Base-by-base conservation (phyloP, 371 early-diverging fungal species). In the Mucor ambiguus region DNA sequence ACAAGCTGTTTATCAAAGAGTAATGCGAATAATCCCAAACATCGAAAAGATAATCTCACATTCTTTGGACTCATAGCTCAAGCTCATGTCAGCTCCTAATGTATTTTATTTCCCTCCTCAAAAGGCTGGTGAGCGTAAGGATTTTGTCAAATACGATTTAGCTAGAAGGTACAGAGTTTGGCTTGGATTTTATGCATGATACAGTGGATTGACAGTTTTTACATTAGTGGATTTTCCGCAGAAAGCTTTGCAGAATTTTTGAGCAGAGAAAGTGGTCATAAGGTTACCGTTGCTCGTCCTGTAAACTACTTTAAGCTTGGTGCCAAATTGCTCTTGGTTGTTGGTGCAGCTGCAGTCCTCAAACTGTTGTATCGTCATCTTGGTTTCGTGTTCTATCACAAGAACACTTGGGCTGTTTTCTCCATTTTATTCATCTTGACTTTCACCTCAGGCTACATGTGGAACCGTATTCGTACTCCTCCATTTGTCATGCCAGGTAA, bases 391-490 rank as follows among this genome's bases (percentile, higher is more conserved):
- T 58, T 91, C 2, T 61, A 68, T 32, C 85, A 84, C 77, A 89
- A 85, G 69, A 80, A 83, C 62, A 68, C 89, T 1, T 90, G 91
- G 91, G 81, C 84, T 20, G 67, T 77, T 24, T 16, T 85, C 29
- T 83, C 87, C 26, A 68, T 89, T 64, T 67, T 86, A 29, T 77
- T 81, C n/a, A 89, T 91, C 52, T 74, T 92, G 30, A 69, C 87
- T 56, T 91, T 94, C 88, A 91, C 85, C 37, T 89, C 91, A 18
- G 96, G 95, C 43, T 88, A 88, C 70, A 95, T 95, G 96, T 95
- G 93, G 93, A 94, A 94, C 74, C 85, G 85, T 61, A 95, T 95
- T 72, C 90, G 94, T 32, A 79, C 80, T 12, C 89, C 96, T 2
- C 92, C 92, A 20, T 93, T 85, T 62, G 67, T 88, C 35, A 77